These are phyloP conservation scores for Hydrangea macrophylla DNA, from an alignment of 148 eudicot species.

Conservation along the genomic window DNA sequence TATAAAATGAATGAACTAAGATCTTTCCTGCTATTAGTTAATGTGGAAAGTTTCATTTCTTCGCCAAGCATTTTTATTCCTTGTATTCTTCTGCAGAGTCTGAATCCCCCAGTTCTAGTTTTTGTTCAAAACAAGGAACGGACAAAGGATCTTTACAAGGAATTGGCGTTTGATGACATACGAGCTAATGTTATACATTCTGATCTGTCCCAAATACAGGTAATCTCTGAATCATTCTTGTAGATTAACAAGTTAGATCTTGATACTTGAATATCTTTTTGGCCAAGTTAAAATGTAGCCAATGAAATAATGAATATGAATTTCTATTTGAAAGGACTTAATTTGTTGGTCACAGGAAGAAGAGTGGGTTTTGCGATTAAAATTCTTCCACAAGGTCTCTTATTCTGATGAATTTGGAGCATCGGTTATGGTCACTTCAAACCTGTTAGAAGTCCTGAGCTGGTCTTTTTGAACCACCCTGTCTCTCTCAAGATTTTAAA, in stretches of 20 bases:
- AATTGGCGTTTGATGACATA: slow-evolving; percentile 56
- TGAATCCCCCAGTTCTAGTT: slow-evolving; percentile 84
- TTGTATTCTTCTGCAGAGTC: slow-evolving; percentile 51
- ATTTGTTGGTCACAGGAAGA: slow-evolving; percentile 4
- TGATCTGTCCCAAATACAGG: slow-evolving; percentile 74
- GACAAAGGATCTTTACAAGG: slow-evolving; percentile 80
- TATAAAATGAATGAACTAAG: too few relatives aligned
- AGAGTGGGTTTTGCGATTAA: not conserved
- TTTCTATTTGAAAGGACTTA: not conserved
- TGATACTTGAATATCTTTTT: not conserved
- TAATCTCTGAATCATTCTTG: slow-evolving; percentile 19
- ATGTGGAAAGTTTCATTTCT: not conserved
- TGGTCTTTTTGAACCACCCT: too few relatives aligned
- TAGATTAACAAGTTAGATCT: not conserved
- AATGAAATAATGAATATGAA: too few relatives aligned
- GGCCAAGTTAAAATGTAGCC: not conserved
- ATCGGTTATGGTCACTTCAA: too few relatives aligned
- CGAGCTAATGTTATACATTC: slow-evolving; percentile 85
- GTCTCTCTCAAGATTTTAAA: too few relatives aligned
- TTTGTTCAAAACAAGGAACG: slow-evolving; percentile 92
- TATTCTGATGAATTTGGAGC: too few relatives aligned
- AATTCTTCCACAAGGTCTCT: too few relatives aligned
- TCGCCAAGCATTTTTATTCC: too few relatives aligned
- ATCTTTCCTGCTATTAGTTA: not conserved
- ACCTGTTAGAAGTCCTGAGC: too few relatives aligned